Evolutionary conservation across 2,329 filamentous ascomycete genomes (phyloP).

Genomic region (Huntiella abstrusa): DNA sequence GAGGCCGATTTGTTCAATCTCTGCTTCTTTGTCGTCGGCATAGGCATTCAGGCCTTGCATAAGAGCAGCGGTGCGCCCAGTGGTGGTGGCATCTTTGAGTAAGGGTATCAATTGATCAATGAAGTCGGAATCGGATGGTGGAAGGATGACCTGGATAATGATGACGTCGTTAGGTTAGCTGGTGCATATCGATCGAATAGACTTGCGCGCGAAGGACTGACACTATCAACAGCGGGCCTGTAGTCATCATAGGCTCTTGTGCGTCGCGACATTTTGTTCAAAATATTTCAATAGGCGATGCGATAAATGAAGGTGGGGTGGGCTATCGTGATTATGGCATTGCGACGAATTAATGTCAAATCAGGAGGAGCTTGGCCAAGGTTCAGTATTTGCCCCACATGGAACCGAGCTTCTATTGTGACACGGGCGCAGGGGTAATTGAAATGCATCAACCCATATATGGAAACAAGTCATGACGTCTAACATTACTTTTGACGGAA

Average conservation of each 20-base stretch:
- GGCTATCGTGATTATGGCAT: no score
- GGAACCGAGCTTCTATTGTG: no score
- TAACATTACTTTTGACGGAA: no score
- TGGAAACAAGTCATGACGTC: no score
- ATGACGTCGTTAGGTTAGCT: background rate
- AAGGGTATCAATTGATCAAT: constrained; percentile 90
- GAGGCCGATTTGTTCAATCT: constrained; percentile 87
- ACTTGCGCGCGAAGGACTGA: constrained; percentile 13
- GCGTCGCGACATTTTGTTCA: constrained; percentile 17
- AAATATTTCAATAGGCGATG: background rate
- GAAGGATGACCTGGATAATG: constrained; percentile 60
- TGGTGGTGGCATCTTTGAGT: constrained; percentile 73
- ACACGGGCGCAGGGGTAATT: no score
- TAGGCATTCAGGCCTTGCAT: constrained; percentile 33
- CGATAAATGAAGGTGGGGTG: no score
- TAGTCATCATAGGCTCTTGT: constrained; percentile 29
- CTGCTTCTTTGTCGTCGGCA: constrained; percentile 66
- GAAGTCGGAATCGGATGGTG: constrained; percentile 80
- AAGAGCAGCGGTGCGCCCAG: constrained; percentile 16
- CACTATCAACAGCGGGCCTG: constrained; percentile 27
- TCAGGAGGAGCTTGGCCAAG: no score
- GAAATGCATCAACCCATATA: no score
- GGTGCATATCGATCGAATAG: background rate
- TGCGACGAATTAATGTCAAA: no score
- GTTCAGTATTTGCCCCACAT: no score